Evolutionary conservation across 2,329 filamentous ascomycete genomes (phyloP).

Genomic region (Hypoxylon sp.): DNA sequence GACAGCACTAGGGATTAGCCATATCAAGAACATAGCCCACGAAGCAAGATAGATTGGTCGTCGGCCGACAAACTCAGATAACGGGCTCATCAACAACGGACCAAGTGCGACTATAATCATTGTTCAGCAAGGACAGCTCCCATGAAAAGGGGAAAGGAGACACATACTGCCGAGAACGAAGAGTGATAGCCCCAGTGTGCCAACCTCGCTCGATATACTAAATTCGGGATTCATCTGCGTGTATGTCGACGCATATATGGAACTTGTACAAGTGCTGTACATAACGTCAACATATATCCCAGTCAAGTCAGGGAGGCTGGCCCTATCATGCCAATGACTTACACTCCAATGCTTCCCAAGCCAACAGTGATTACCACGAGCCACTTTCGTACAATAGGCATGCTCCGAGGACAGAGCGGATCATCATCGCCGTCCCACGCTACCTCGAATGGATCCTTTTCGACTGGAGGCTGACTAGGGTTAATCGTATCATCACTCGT

Average conservation of each 20-base stretch:
- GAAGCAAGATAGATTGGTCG: constrained; percentile 81
- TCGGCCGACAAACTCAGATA: constrained; percentile 83
- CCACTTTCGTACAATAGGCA: constrained; percentile 76
- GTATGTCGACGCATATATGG: constrained; percentile 90
- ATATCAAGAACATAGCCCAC: constrained; percentile 78
- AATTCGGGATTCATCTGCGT: constrained; percentile 79
- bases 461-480: constrained; percentile 19
- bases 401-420: constrained; percentile 54
- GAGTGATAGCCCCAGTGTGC: constrained; percentile 80
- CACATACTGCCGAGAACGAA: constrained; percentile 79
- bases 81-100: constrained; percentile 68
- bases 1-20: constrained; percentile 82
- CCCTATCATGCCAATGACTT: constrained; percentile 53
- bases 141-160: not conserved
- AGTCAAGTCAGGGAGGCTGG: not conserved
- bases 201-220: constrained; percentile 72
- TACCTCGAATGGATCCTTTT: constrained; percentile 70
- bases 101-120: constrained; percentile 58
- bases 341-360: constrained; percentile 82
- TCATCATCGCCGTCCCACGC: constrained; percentile 79
- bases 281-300: constrained; percentile 16
- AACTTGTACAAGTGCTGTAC: constrained; percentile 79
- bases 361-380: constrained; percentile 78
- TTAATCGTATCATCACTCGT: constrained; percentile 26
- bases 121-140: constrained; percentile 53